Evolutionary conservation across 108 stramenopile species (phyloP), one percentile per base, ranked within the genome.

Genomic region (Epipyxis sp.): DNA sequence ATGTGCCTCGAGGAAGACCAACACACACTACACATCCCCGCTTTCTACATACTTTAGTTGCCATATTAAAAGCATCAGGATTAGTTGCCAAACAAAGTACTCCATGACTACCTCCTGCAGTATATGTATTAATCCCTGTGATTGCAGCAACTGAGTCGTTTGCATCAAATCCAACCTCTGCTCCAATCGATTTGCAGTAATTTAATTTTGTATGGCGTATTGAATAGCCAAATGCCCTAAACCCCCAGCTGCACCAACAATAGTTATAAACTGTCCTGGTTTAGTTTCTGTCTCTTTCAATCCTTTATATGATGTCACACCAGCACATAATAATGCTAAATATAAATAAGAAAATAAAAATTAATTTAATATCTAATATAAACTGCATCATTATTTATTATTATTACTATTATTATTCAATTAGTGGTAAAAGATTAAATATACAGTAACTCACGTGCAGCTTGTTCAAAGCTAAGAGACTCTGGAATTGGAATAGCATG

Each of bases 291-390:
- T 78, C 76, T 81, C 81, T 44, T 84, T 77, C 68, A 91, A 65
- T 1, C 88, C 87, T 10, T 58, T 74, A 65, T 85, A 91, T 42
- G 59, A 83, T 42, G 91, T 91, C 61, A 90, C 82, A 50, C 91
- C 91, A 41, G 88, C 88, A 80, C 91, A 91, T 59, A 90, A 46
- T 32, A 6, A 46, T 34, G 1, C 50, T 74, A 27, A 46, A 45
- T 45, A 57, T 34, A 16, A 74, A 35, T 89, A 69, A 0, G 78
- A 84, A 59, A 85, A 89, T 46, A 65, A 37, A 59, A 85, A 81
- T 59, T 86, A 72, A 16, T 85, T 85, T 29, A 86, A 83, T 27
- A 87, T 86, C 59, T 44, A 43, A 27, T 40, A 71, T 41, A 46
- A 58, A 78, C 86, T 88, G 45, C 87, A 85, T 42, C 88, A 85